A percentile compares a stretch with the other conserved stretches of the same genome.
Conservation (phyloP, 805 yeast genomes). For the Candida nonsorbophila region DNA sequence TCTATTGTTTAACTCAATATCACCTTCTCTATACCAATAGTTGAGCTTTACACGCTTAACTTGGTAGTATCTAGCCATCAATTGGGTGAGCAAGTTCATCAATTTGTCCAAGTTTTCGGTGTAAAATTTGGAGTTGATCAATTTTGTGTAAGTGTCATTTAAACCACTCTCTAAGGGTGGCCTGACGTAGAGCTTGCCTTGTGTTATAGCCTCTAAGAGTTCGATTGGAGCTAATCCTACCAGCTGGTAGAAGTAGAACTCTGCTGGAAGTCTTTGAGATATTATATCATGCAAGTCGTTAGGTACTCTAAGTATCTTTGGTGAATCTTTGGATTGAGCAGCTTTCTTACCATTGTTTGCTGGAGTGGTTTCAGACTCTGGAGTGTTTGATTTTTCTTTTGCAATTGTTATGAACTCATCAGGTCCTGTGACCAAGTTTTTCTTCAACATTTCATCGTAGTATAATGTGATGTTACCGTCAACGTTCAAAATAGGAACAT, state of each 20-base stretch:
- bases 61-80: conserved; percentile 81
- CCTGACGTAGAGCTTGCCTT: conserved; percentile 57
- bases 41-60: conserved; percentile 54
- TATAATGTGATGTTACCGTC: conserved; percentile 67
- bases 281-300: conserved; percentile 76
- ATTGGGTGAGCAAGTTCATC: conserved; percentile 62
- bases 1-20: conserved; percentile 44
- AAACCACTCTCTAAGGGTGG: conserved; percentile 63
- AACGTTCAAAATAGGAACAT: conserved; percentile 65
- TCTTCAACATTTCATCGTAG: conserved; percentile 28
- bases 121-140: conserved; percentile 42
- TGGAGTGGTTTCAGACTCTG: background rate
- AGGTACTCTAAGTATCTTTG: conserved; percentile 44
- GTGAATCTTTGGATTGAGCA: background rate
- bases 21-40: conserved; percentile 50
- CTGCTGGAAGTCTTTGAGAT: conserved; percentile 83
- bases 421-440: background rate
- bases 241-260: conserved; percentile 74
- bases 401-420: background rate
- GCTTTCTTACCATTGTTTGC: background rate
- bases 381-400: conserved; percentile 1
- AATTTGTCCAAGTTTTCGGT: conserved; percentile 54
- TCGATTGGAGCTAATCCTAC: conserved; percentile 66
- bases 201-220: conserved; percentile 60
- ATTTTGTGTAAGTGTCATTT: conserved; percentile 51